phyloP scores from a whole-genome alignment of 345 rosid species.

The Murraya koenigii region DNA sequence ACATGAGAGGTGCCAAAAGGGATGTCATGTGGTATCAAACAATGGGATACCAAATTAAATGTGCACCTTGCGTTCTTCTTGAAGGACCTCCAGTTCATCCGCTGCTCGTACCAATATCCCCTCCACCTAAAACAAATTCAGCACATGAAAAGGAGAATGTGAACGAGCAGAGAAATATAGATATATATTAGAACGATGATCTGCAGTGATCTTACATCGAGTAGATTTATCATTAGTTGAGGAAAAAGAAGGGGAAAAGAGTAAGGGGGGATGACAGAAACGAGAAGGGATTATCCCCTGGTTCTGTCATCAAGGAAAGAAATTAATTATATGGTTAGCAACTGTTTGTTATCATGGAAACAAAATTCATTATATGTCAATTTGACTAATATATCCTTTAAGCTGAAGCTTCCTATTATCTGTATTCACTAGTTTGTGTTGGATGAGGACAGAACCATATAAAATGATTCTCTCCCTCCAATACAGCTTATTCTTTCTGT shows the following conservation, averaged over 20 bases:
- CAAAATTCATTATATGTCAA: background rate
- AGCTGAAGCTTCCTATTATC: background rate
- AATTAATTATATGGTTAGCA: too few relatives aligned
- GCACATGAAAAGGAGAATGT: slow-evolving; percentile 3
- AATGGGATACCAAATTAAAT: background rate
- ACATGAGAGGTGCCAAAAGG: slow-evolving; percentile 3
- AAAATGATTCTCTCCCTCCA: background rate
- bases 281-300: background rate
- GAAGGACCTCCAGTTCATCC: slow-evolving; percentile 84
- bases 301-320: background rate
- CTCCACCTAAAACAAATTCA: slow-evolving; percentile 53
- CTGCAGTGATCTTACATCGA: background rate
- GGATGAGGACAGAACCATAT: background rate
- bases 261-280: background rate
- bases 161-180: background rate
- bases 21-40: background rate
- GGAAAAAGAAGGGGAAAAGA: background rate
- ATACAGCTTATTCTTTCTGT: background rate
- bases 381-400: background rate
- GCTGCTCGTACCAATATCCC: slow-evolving; percentile 77
- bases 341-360: background rate
- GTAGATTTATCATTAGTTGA: background rate
- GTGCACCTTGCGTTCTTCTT: slow-evolving; percentile 83
- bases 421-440: background rate
- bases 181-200: background rate